A percentile compares a stretch with the other conserved stretches of the same genome.
Conservation (phyloP, 2,329 filamentous ascomycete species). For the Apiospora aurea region DNA sequence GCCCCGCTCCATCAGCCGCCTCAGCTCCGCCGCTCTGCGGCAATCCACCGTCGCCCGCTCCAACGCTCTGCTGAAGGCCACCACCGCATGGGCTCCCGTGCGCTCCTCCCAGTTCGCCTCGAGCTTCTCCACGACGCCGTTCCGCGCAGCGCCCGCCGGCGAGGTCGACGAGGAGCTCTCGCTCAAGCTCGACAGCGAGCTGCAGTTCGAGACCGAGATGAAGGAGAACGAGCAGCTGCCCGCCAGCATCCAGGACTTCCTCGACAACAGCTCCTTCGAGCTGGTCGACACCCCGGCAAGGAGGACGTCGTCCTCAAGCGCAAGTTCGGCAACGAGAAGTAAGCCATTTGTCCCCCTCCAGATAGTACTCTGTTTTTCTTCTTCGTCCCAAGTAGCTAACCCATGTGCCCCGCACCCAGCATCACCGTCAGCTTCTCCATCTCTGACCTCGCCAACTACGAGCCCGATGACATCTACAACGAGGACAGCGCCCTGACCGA, state of each 20-base stretch:
- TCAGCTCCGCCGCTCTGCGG: slow-evolving; percentile 59
- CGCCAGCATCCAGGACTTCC: slow-evolving; percentile 83
- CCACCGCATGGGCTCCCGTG: slow-evolving; percentile 50
- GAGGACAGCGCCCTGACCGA: slow-evolving; percentile 63
- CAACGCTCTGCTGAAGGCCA: slow-evolving; percentile 55
- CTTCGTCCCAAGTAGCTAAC: slow-evolving; percentile 37
- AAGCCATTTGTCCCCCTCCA: slow-evolving; percentile 43
- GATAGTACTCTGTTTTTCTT: slow-evolving; percentile 42
- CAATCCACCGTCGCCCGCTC: slow-evolving; percentile 58
- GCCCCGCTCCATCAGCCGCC: slow-evolving; percentile 68
- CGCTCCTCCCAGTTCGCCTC: slow-evolving; percentile 49
- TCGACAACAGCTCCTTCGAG: slow-evolving; percentile 85
- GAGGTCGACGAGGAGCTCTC: slow-evolving; percentile 81
- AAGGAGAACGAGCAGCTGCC: slow-evolving; percentile 76
- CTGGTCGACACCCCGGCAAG: slow-evolving; percentile 81
- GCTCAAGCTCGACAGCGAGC: slow-evolving; percentile 84
- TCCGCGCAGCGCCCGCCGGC: slow-evolving; percentile 50
- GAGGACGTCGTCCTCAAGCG: slow-evolving; percentile 88
- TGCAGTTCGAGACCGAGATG: slow-evolving; percentile 84
- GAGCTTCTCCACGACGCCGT: slow-evolving; percentile 57
- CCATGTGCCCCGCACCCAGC: slow-evolving; percentile 45
- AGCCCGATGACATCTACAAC: slow-evolving; percentile 65
- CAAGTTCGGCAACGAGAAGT: slow-evolving; percentile 89
- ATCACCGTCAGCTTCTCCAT: slow-evolving; percentile 87
- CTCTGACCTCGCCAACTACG: slow-evolving; percentile 76